A percentile compares a stretch with the other conserved stretches of the same genome.
phyloP scores from a whole-genome alignment of 192 early-diverging fungal species.

The Coemansia sp. region DNA sequence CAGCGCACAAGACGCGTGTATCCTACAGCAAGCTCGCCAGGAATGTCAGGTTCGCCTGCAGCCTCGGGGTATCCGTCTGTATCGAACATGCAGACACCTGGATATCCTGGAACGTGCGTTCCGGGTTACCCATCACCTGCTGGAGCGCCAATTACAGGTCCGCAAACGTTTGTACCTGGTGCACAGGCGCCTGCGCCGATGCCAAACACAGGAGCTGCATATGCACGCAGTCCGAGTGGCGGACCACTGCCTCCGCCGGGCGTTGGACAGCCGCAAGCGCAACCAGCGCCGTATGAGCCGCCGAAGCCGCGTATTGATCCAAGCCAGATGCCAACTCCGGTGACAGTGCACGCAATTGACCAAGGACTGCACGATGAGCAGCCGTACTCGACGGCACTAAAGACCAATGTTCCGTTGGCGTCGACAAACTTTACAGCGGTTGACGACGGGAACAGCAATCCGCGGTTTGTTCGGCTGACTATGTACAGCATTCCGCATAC shows the following conservation, averaged over 20 bases:
- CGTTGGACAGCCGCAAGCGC: constrained; percentile 25
- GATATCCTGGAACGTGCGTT: constrained; percentile 22
- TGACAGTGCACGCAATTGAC: constrained; percentile 80
- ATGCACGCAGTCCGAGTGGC: constrained; percentile 24
- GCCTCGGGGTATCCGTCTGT: constrained; percentile 24
- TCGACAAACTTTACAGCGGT: constrained; percentile 76
- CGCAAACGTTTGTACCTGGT: constrained; percentile 51
- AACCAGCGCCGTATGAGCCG: constrained; percentile 39
- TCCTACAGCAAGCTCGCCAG: constrained; percentile 17
- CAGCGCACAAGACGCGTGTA: constrained; percentile 37
- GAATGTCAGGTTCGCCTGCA: constrained; percentile 1
- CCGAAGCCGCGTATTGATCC: constrained; percentile 81
- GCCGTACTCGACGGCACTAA: constrained; percentile 73
- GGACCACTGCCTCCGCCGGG: constrained; percentile 2
- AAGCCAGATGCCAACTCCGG: constrained; percentile 89
- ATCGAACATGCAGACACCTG: constrained; percentile 14
- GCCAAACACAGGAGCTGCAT: constrained; percentile 21
- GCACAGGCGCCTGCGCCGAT: constrained; percentile 36
- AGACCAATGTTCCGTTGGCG: constrained; percentile 72
- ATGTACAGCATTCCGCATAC: constrained; percentile 83
- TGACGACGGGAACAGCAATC: constrained; percentile 94
- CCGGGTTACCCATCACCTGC: constrained; percentile 23
- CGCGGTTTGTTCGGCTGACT: constrained; percentile 87
- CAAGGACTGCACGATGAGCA: constrained; percentile 66
- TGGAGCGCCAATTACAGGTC: constrained; percentile 28